Base-by-base conservation (phyloP, 495 filamentous ascomycete species). In the Immersiella caudata region DNA sequence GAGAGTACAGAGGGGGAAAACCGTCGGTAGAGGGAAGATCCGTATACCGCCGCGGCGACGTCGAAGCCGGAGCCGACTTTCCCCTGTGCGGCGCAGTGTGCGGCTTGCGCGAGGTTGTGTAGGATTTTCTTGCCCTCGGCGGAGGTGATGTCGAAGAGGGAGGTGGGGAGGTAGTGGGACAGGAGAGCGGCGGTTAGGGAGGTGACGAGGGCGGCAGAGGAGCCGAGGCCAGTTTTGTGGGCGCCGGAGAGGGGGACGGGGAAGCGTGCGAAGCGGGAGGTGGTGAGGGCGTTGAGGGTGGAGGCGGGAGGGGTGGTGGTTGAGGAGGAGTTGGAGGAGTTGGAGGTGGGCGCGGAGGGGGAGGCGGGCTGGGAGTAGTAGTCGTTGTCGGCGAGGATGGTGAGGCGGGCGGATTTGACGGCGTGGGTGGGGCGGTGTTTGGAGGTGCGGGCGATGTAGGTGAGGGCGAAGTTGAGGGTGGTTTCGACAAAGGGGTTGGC, bases 41-140 rank as follows among this genome's bases (percentile, higher is more conserved):
- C 95, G 73, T 93, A 97, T 40, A 95, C 91, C 12, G 95, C 95
- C 40, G 90, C 87, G 0, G 94, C 96, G n/a, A 99, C 91, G 76
- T 99, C 95, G 72, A 99, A 99, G 27, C 95, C 95, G 2, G 91
- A 94, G 57, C 95, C 95, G 6, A 99, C 88, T 77, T 98, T 99
- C 24, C 95, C 95, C 78, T 99, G 95, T 0, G 95, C 95, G 2
- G 94, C 92, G 75, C 94, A 97, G 80, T 99, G 95, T 0, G 93
- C 90, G 6, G 91, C 90, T 80, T 99, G 95, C 7, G 94, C 88
- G 35, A 99, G 86, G 76, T 97, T 97, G 80, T 99, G 96, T 36
- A 98, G 83, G 60, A 83, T 82, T 16, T 70, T 70, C 64, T 69
- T 71, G 67, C 78, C 75, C 0, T 60, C 16, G 1, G 66, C 58